Conservation (phyloP, 805 yeast species). For the Henningerozyma blattae region DNA sequence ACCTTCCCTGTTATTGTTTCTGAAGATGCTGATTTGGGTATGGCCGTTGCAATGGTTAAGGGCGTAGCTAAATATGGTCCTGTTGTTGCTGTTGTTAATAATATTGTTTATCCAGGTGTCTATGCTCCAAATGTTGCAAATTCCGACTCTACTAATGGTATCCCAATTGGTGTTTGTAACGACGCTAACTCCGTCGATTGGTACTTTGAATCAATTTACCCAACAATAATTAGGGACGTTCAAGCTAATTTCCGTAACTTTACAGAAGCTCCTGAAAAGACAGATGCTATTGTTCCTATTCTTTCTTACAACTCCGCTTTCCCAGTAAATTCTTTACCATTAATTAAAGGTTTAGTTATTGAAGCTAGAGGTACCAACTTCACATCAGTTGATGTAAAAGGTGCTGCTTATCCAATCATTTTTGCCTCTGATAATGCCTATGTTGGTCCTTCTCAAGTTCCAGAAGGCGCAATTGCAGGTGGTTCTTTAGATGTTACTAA, state of each 20-base stretch:
- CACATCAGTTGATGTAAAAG: constrained; percentile 9
- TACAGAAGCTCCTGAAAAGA: constrained; percentile 9
- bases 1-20: constrained; percentile 16
- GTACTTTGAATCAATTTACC: constrained; percentile 17
- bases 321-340: constrained; percentile 1
- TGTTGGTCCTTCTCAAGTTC: constrained; percentile 12
- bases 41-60: constrained; percentile 12
- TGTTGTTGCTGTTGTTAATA: constrained; percentile 11
- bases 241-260: constrained; percentile 8
- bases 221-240: constrained; percentile 9
- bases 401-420: constrained; percentile 15
- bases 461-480: constrained; percentile 19
- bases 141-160: constrained; percentile 5
- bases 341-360: constrained; percentile 17
- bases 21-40: constrained; percentile 11
- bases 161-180: constrained; percentile 17
- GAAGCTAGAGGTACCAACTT: constrained; percentile 14
- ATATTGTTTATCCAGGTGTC: constrained; percentile 15
- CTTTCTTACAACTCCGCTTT: constrained; percentile 16
- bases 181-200: constrained; percentile 11
- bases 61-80: constrained; percentile 13
- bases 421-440: constrained; percentile 15
- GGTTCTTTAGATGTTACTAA: constrained; percentile 22
- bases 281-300: constrained; percentile 14
- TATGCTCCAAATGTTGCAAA: constrained; percentile 9